Base-by-base conservation (phyloP, 495 filamentous ascomycete species). In the Aspergillus cavernicola region DNA sequence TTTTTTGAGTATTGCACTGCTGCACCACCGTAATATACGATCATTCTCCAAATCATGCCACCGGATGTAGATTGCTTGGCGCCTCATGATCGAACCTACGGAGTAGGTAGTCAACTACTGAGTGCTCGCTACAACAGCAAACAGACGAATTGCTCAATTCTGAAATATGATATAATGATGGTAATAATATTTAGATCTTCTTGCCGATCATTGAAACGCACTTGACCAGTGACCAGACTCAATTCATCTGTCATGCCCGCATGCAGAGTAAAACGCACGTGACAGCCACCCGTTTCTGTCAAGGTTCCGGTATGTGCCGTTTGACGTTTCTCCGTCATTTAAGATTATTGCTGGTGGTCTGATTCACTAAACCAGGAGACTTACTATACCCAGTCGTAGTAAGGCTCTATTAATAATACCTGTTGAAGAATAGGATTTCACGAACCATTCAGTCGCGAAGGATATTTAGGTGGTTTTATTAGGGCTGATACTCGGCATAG, bases 261-360 rank as follows among this genome's bases (percentile, higher is more conserved):
- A n/a, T n/a, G n/a, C n/a, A n/a, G n/a, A n/a, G n/a, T n/a, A n/a
- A n/a, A n/a, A 10, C 2, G 31, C 55, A 58, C 50, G 55, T 58
- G 55, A 52, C 40, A 45, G n/a, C 15, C 23, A 9, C 4, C 24
- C 4, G 24, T 22, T 18, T 24, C 28, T 18, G 29, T 31, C 36
- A 6, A 23, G 35, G 29, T 57, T 53, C 55, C 49, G 55, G 50
- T 32, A 37, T 43, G 19, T 58, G 55, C 55, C 55, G 55, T 38
- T 15, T n/a, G 13, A 16, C 16, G n/a, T n/a, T 9, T 38, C 35
- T 7, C 15, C 35, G 1, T 38, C 35, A 38, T 32, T 33, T 40
- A 40, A 40, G 2, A 22, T 40, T 40, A 8, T 12, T 47, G 31
- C 18, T 46, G 43, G 43, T 33, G 42, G 28, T 6, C 42, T 20